Evolutionary conservation across 306 rosid genomes (phyloP), one percentile per base, ranked within the genome.

Genomic region (Sicyos baderoa): DNA sequence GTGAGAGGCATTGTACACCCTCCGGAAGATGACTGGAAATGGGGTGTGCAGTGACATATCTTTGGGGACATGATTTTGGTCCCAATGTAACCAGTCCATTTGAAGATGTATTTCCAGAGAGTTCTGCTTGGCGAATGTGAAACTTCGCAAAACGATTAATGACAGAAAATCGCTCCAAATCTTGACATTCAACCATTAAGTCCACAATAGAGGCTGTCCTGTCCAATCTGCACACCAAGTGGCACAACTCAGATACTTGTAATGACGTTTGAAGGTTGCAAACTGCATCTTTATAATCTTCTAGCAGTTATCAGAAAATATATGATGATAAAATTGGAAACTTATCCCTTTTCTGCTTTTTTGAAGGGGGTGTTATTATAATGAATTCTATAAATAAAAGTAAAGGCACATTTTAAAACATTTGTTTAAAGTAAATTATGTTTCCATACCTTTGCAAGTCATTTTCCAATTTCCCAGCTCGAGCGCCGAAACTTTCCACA

Each of bases 81-180:
- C 72, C 58, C 71, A 57, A 11, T 54, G 72, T 40, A 69, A 68
- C 54, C 32, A 72, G 47, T 51, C 78, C 79, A 13, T 81, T 72
- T 53, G 79, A 76, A 70, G 87, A 75, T 48, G 83, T 18, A 68
- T 62, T 68, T 53, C 80, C 76, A 27, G 87, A 70, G 57, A 59
- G 21, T 65, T 79, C 84, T 37, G 79, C 74, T 67, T 61, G 84
- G 50, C 86, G 79, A 32, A 77, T 51, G 45, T 84, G 88, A 80
- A 84, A 84, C 80, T 67, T 82, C 18, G 88, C 88, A 73, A 82
- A 84, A 9, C 88, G 88, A 75, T 84, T 79, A 62, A 84, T 79
- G 51, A 84, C 82, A 23, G 84, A 82, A 72, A 82, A 74, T 75
- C 79, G 82, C 78, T 84, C 88, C 82, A 84, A 79, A 65, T 84